phyloP scores from a whole-genome alignment of 345 rosid genomes.

The Pseudoturritis turrita region DNA sequence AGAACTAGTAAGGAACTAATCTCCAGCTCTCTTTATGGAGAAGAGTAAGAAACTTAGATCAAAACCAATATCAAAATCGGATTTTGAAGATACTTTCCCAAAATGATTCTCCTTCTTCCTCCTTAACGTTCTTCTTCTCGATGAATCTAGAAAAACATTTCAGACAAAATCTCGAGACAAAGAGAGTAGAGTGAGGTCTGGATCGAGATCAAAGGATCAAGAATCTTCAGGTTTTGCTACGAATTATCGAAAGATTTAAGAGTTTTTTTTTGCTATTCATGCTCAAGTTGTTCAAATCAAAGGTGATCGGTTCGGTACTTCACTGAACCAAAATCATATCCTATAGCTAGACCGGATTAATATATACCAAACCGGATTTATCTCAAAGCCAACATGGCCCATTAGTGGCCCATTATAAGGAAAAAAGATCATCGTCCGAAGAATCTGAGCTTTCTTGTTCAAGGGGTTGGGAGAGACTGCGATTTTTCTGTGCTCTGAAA shows the following conservation, averaged over 20 bases:
- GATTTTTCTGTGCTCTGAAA: constrained; percentile 9
- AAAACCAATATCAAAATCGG: background rate
- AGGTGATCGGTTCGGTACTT: background rate
- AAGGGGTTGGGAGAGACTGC: constrained; percentile 25
- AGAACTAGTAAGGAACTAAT: background rate
- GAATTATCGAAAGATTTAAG: background rate
- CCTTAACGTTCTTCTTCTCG: background rate
- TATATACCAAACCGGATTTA: background rate
- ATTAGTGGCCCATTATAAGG: constrained; percentile 4
- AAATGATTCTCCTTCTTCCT: background rate
- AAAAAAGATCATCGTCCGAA: constrained; percentile 10
- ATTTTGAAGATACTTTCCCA: background rate
- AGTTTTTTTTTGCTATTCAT: background rate
- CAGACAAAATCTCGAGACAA: background rate
- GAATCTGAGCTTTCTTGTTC: constrained; percentile 37
- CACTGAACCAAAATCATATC: background rate
- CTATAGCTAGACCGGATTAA: background rate
- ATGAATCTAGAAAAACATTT: background rate
- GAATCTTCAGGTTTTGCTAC: background rate
- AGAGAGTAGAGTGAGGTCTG: background rate
- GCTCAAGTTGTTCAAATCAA: background rate
- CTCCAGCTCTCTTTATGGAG: background rate
- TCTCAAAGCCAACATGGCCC: constrained; percentile 7
- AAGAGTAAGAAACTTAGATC: too few species aligned
- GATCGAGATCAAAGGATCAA: background rate